Evolutionary conservation across 495 filamentous ascomycete genomes (phyloP).

Genomic region (Delitschia confertaspora): DNA sequence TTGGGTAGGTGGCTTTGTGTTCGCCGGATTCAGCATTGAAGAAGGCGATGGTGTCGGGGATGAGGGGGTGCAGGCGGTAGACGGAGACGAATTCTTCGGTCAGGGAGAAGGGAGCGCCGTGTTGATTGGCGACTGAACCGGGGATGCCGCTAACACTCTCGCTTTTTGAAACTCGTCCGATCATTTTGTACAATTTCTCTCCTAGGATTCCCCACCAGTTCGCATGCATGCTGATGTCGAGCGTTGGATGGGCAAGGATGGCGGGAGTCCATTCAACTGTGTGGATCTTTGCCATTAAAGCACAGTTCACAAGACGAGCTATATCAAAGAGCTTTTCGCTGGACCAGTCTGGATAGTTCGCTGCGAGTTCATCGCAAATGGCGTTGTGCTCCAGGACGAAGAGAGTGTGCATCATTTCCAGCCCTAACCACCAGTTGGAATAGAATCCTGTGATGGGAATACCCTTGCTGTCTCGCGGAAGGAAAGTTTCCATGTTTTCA

Average conservation of each 20-base stretch:
- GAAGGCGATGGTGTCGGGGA: constrained; percentile 40
- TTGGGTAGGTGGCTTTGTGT: constrained; percentile 31
- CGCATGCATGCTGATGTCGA: constrained; percentile 35
- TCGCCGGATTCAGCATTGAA: constrained; percentile 30
- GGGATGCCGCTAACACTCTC: constrained; percentile 39
- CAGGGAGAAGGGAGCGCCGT: constrained; percentile 29
- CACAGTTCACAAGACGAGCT: constrained; percentile 40
- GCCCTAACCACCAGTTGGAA: constrained; percentile 38
- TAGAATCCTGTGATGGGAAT: constrained; percentile 38
- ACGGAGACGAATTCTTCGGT: constrained; percentile 43
- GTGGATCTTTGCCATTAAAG: constrained; percentile 43
- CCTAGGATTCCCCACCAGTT: constrained; percentile 42
- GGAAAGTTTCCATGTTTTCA: constrained; percentile 28
- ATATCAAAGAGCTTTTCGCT: constrained; percentile 39
- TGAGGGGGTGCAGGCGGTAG: constrained; percentile 38
- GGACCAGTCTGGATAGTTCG: constrained; percentile 31
- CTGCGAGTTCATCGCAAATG: constrained; percentile 33
- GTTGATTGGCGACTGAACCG: constrained; percentile 35
- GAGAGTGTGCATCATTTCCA: constrained; percentile 37
- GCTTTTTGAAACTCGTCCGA: constrained; percentile 36
- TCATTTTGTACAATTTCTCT: constrained; percentile 34
- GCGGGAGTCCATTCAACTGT: constrained; percentile 43
- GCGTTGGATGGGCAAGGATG: constrained; percentile 38
- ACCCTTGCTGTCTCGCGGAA: constrained; percentile 33
- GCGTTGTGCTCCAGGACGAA: constrained; percentile 41